Base-by-base conservation (phyloP, 208 protist genomes). In the Borovskyia barvae region DNA sequence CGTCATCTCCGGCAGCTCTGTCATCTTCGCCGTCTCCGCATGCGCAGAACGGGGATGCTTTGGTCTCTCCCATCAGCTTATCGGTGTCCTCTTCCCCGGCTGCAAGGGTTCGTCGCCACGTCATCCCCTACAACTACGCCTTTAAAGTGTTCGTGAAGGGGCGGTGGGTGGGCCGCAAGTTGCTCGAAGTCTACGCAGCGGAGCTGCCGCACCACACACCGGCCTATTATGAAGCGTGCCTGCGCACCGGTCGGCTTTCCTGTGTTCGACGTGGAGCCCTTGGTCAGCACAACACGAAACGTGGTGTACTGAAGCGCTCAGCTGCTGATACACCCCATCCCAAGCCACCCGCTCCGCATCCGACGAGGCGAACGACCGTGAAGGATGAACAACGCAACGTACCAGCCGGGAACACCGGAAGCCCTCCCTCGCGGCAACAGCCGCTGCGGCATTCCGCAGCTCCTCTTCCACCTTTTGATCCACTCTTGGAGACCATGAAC, bases 141-240 rank as follows among this genome's bases (percentile, higher is more conserved):
- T 97, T 97, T 69, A 80, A 75, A 20, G 89, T 94, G 0, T 92
- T 91, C 62, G 92, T 86, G 22, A 98, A 98, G 59, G 90, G 92
- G 0, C 73, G 97, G 3, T 98, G 97, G 95, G 72, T 94, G 3
- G 95, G 94, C 22, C 72, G 67, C 2, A 46, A 42, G 0, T 41
- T 98, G n/a, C 46, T 98, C 15, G 80, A 94, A 20, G 73, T 98
- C 5, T 97, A 98, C 61, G 50, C 64, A 11, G 57, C 77, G 29
- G 95, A 98, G 50, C 94, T 98, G 15, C 53, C 70, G 0, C 85
- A 91, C 43, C 82, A 97, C 66, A 70, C 79, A 0, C 77, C 71
- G 2, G 67, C 42, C 14, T 98, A 97, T 71, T 97, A 96, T 53
- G 59, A 83, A 35, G 47, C 80, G 33, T 95, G 90, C 45, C 69